These are phyloP conservation scores for Xylariaceae sp. DNA, from an alignment of 2,329 filamentous ascomycete genomes.

Conservation along the genomic window DNA sequence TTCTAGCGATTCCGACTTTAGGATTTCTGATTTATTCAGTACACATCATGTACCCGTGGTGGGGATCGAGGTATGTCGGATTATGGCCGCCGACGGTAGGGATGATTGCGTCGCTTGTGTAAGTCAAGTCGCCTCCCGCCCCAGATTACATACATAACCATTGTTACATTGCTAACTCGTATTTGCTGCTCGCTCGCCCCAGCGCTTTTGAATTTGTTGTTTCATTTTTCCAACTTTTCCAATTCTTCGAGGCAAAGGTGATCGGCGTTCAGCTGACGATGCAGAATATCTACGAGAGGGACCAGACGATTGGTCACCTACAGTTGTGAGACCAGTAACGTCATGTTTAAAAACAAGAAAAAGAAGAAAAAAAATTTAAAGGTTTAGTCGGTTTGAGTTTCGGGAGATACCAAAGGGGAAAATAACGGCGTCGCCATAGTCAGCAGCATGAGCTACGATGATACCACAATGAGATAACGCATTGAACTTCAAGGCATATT, in stretches of 20 bases:
- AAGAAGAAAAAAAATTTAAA: not conserved
- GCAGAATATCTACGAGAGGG: slow-evolving; percentile 34
- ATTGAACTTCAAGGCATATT: slow-evolving; percentile 8
- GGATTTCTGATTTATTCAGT: slow-evolving; percentile 32
- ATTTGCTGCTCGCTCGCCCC: not conserved
- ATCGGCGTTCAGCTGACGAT: slow-evolving; percentile 31
- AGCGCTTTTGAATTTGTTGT: slow-evolving; percentile 30
- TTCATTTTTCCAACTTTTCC: slow-evolving; percentile 32
- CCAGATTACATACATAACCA: too few species aligned
- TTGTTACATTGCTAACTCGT: not conserved
- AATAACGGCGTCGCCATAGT: not conserved
- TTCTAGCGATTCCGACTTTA: slow-evolving; percentile 28
- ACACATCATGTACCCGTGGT: slow-evolving; percentile 34
- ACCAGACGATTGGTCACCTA: slow-evolving; percentile 26
- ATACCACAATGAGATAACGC: slow-evolving; percentile 24
- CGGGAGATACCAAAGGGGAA: not conserved
- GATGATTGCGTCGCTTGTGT: slow-evolving; percentile 32
- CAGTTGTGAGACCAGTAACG: slow-evolving; percentile 26
- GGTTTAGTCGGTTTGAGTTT: not conserved
- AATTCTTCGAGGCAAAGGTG: slow-evolving; percentile 35
- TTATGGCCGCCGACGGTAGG: slow-evolving; percentile 32
- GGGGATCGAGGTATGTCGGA: slow-evolving; percentile 33
- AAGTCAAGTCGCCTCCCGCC: slow-evolving; percentile 5
- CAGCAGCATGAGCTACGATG: slow-evolving; percentile 15
- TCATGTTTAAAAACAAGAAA: too few species aligned